Percentiles rank a stretch among this genome's conserved stretches.
These are phyloP conservation scores for Trametes sanguinea DNA, from an alignment of 768 basidiomycete species.

Conservation along the genomic window DNA sequence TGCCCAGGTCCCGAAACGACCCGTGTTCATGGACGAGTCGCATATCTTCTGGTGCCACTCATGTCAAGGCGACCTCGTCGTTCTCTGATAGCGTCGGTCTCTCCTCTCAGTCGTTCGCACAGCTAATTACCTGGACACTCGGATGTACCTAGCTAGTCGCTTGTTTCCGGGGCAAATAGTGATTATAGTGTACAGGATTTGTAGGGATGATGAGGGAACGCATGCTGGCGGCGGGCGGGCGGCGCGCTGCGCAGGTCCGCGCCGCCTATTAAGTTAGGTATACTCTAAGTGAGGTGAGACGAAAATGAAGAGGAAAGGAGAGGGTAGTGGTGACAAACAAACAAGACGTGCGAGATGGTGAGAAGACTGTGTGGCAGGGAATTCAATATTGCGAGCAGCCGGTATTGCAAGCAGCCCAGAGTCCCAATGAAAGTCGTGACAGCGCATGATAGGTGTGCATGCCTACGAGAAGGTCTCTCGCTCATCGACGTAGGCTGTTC, in stretches of 20 bases:
- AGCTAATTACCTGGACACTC: neutral
- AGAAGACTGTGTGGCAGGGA: too few species aligned
- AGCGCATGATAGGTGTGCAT: slow-evolving; percentile 5
- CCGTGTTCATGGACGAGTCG: slow-evolving; percentile 84
- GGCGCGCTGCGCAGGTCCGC: slow-evolving; percentile 18
- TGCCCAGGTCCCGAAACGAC: slow-evolving; percentile 38
- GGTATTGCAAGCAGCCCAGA: slow-evolving; percentile 5
- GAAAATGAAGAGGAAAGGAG: neutral
- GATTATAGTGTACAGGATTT: slow-evolving; percentile 22
- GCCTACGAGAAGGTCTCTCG: neutral
- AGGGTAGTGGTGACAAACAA: slow-evolving; percentile 1
- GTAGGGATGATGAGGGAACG: slow-evolving; percentile 18
- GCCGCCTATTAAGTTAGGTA: slow-evolving; percentile 2
- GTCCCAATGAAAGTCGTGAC: slow-evolving; percentile 12
- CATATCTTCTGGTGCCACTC: slow-evolving; percentile 90
- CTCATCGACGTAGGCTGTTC: slow-evolving; percentile 28
- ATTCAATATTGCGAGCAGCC: neutral
- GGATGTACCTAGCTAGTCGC: slow-evolving; percentile 5
- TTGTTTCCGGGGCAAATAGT: slow-evolving; percentile 14
- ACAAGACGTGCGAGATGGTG: neutral
- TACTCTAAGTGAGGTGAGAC: slow-evolving; percentile 1
- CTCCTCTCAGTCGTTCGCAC: neutral
- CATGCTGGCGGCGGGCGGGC: slow-evolving; percentile 4
- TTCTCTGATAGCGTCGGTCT: slow-evolving; percentile 45
- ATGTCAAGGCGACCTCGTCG: slow-evolving; percentile 79